Base-by-base conservation (phyloP, 2,329 filamentous ascomycete species). In the Colletotrichum sp. region DNA sequence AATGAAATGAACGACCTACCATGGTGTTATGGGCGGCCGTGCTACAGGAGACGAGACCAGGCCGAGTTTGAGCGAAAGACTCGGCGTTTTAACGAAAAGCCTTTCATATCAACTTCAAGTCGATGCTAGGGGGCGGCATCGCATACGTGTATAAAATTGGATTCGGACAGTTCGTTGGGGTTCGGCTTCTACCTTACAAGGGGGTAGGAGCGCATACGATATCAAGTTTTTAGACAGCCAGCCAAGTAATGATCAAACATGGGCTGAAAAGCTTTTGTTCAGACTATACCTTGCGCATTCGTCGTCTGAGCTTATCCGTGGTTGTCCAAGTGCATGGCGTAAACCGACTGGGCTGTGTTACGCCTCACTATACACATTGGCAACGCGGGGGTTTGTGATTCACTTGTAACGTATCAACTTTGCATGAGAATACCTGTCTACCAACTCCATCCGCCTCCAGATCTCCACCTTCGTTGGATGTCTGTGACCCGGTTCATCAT, bases 401-500 rank as follows among this genome's bases (percentile, higher is more conserved):
- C 43, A 47, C 29, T n/a, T 18, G 29, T 54, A 31, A 24, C 3
- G 43, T 51, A 57, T 66, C 70, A 73, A 74, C 58, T 59, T 66
- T 55, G 69, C 61, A 75, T 75, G 61, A 66, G 58, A 69, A 70
- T 75, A 61, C 70, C 73, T 71, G 70, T 76, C 75, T 76, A 76
- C 69, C 73, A 76, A 76, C 73, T 76, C 70, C 73, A 55, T 73
- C 70, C 72, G 63, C 58, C 55, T 61, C 73, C 73, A 62, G 65
- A 66, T 51, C 47, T 58, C 73, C 68, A 61, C 59, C 58, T 31
- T 58, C 55, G 70, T 54, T 67, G 55, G 67, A 66, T 67, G 36
- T 57, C 63, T 70, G 29, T 66, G 57, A 65, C 43, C 47, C 74
- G 33, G 47, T 66, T 33, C 47, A 47, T 64, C 64, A 74, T 73